Evolutionary conservation across 2,329 filamentous ascomycete genomes (phyloP), one percentile per base, ranked within the genome.

Genomic region (Westerdykella aurantiaca): DNA sequence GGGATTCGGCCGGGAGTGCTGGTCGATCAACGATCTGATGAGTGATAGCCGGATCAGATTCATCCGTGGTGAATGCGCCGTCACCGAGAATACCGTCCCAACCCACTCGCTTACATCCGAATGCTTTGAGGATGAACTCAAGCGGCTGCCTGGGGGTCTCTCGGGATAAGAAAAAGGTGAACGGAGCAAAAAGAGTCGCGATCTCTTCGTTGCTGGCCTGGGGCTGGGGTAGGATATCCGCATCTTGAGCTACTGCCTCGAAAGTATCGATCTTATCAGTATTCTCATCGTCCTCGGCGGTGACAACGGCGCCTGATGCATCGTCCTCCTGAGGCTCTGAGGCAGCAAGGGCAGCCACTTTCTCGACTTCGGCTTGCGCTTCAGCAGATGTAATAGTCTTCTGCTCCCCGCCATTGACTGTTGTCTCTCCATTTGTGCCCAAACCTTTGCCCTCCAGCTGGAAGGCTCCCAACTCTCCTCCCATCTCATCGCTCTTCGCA

Each of bases 21-120:
- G 93, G 93, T 46, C 93, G 81, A 67, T 98, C 93, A 44, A 98
- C 87, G 53, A 98, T 84, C 67, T 98, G 93, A 69, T 98, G 93
- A 22, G 93, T 98, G 56, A 98, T 97, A 43, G 83, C 76, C 5
- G 88, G 80, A 62, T 98, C 89, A 13, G 81, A 76, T 71, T 97
- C 91, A 63, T 95, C 81, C 40, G 86, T 85, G 25, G 90, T 97
- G 72, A 88, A 98, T 39, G 93, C 86, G 38, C 93, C 93, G 49
- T 89, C 90, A 41, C 93, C 93, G 16, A 95, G 78, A 17, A 95
- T 85, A 25, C 82, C 78, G 62, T 97, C 91, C 93, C 93, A 98
- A 34, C 90, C 93, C 55, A 98, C 85, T 37, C 91, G 82, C 74
- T 91, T 95, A 75, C 91, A 97, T 51, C 93, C 93, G 62, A 97